Evolutionary conservation across 257 asterid species (phyloP), one percentile per base, ranked within the genome.

Genomic region (Lantana camara): DNA sequence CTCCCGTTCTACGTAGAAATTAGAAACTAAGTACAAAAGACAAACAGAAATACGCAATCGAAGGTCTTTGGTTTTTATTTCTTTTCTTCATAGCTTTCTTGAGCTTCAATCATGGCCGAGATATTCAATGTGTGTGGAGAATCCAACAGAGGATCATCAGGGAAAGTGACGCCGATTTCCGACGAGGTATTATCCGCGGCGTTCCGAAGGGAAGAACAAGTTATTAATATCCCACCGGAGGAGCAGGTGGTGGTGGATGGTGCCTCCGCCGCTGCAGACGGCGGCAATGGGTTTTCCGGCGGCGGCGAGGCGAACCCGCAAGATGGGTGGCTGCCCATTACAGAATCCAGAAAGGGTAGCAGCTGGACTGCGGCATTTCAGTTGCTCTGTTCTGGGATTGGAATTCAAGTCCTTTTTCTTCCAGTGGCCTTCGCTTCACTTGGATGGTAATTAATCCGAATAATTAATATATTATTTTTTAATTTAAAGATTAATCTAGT

Each of bases 371-470:
- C 75, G 0, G 49, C 85, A 29, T 57, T 67, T 14, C 90, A 78
- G 55, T 65, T 82, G 14, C 13, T 85, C 2, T 79, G 80, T 23
- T 83, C 95, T 1, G 95, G 84, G 12, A 49, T 87, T 15, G 95
- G 95, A 52, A 22, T 80, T 66, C 97, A 88, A 49, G 48, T 77
- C 6, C 80, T 81, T 4, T 6, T 69, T 0, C 91, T 90, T 20
- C 95, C 95, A 16, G 1, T 83, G 5, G 95, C 90, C 0, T 80
- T 90, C 54, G 37, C 70, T 27, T 75, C 87, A 3, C 85, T 89
- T 0, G 95, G 95, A 67, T 90, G 97, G 97, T 90, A 81, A 54
- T 7, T 13, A 44, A 2, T 35, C 32, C n/a, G n/a, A n/a, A n/a
- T 30, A 30, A 30, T 30, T 30, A 30, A 30, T 30, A 7, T 30